phyloP scores from a whole-genome alignment of 2,329 filamentous ascomycete genomes.

The Exutisphaerella laricina region DNA sequence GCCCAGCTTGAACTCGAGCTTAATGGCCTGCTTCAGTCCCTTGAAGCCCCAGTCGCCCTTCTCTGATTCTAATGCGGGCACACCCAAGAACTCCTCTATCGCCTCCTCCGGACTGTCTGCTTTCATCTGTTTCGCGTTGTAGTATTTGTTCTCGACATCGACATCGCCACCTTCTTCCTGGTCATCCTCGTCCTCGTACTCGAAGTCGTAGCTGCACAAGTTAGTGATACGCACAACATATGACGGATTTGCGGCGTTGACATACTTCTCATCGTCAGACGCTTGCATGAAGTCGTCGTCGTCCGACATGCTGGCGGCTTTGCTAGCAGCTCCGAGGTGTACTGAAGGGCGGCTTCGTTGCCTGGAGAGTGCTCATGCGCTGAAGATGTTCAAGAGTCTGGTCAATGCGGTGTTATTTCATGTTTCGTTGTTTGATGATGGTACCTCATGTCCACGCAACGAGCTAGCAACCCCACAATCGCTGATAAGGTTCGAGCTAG shows the following conservation, averaged over 20 bases:
- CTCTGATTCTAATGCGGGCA: constrained; percentile 76
- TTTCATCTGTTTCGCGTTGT: constrained; percentile 98
- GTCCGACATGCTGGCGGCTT: constrained; percentile 60
- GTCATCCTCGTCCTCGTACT: constrained; percentile 91
- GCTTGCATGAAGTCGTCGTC: constrained; percentile 93
- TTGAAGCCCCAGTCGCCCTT: constrained; percentile 99
- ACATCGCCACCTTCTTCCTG: constrained; percentile 84
- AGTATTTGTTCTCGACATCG: constrained; percentile 99
- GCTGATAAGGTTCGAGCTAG: too few species aligned
- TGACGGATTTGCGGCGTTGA: constrained; percentile 3
- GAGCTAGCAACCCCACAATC: too few species aligned
- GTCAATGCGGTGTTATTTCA: constrained; percentile 1
- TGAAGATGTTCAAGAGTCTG: not conserved
- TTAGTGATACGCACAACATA: constrained; percentile 15
- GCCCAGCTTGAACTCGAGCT: constrained; percentile 90
- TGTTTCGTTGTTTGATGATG: not conserved
- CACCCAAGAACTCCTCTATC: constrained; percentile 84
- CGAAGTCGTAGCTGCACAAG: constrained; percentile 73
- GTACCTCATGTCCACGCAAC: too few species aligned
- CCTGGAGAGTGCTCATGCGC: not conserved
- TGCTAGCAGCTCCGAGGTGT: not conserved
- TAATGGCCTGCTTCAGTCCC: constrained; percentile 94
- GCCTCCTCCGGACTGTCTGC: constrained; percentile 78
- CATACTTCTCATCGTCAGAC: constrained; percentile 78
- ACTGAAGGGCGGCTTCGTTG: constrained; percentile 8